Evolutionary conservation across 2,329 filamentous ascomycete genomes (phyloP).

Genomic region (Sclerotinia trifoliorum): DNA sequence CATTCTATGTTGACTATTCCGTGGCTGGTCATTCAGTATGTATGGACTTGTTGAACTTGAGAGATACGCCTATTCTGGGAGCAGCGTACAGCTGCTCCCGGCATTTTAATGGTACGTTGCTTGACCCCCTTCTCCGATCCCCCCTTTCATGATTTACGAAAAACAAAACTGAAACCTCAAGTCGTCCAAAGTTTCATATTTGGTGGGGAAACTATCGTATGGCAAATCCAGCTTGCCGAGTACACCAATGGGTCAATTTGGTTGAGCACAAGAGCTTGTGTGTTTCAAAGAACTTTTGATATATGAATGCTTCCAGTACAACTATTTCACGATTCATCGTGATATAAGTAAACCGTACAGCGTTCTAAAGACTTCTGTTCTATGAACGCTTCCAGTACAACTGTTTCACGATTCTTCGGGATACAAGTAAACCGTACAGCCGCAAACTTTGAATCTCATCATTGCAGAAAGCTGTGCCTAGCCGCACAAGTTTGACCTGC

Average conservation of each 20-base stretch:
- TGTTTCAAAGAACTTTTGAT: slow-evolving; percentile 5
- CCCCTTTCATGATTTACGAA: not conserved
- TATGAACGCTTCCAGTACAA: slow-evolving; percentile 14
- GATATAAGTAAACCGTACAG: slow-evolving; percentile 5
- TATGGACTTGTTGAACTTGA: slow-evolving; percentile 16
- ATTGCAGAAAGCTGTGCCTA: slow-evolving; percentile 12
- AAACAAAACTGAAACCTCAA: not conserved
- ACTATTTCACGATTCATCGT: slow-evolving; percentile 1
- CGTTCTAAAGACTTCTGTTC: not conserved
- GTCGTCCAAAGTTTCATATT: slow-evolving; percentile 3
- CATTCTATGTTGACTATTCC: slow-evolving; percentile 8
- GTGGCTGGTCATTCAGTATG: slow-evolving; percentile 10
- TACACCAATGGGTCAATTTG: not conserved
- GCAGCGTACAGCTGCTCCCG: slow-evolving; percentile 14
- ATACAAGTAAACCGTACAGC: slow-evolving; percentile 19
- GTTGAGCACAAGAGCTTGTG: slow-evolving; percentile 9
- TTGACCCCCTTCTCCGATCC: too few relatives aligned
- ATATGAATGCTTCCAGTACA: slow-evolving; percentile 14
- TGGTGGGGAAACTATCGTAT: slow-evolving; percentile 14
- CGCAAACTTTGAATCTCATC: not conserved
- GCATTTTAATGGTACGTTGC: slow-evolving; percentile 9
- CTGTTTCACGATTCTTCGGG: not conserved
- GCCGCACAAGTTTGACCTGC: slow-evolving; percentile 3
- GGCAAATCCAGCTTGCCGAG: slow-evolving; percentile 15
- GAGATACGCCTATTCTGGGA: slow-evolving; percentile 12